Percentiles rank a stretch among this genome's conserved stretches.
Conservation (phyloP, 345 rosid genomes). For the Euphorbia pulcherrima region DNA sequence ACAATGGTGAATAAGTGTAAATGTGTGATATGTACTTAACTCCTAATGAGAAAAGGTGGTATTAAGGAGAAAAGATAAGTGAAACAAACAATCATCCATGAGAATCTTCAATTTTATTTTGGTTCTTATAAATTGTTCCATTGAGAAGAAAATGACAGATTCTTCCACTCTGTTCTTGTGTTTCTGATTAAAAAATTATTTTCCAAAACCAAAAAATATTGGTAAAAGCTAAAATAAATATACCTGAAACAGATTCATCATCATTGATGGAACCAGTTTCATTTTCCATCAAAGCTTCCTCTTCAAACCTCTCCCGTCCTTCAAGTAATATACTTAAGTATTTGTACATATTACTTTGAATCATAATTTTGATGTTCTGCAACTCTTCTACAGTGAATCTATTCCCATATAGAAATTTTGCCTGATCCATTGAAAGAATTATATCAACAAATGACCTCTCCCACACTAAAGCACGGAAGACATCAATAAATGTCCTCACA, state of each 20-base stretch:
- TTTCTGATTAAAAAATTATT: neutral
- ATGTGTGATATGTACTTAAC: neutral
- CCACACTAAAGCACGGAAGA: slow-evolving; percentile 1
- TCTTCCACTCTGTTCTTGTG: neutral
- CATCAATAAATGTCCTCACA: neutral
- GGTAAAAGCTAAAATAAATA: neutral
- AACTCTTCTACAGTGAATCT: slow-evolving; percentile 49
- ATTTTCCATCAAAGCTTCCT: no score
- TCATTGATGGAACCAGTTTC: no score
- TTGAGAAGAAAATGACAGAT: neutral
- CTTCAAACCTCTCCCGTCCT: no score
- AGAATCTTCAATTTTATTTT: neutral
- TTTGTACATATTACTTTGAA: no score
- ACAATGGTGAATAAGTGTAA: no score
- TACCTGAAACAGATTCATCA: no score
- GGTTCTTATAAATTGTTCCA: neutral
- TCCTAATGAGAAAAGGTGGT: neutral
- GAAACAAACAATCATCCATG: neutral
- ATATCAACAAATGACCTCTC: neutral
- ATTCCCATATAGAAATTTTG: slow-evolving; percentile 51
- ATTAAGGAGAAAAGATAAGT: no score
- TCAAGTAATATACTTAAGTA: no score
- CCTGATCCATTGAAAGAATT: slow-evolving; percentile 29
- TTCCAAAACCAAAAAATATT: neutral
- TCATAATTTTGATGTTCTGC: slow-evolving; percentile 53